These are phyloP conservation scores for Neonectria hederae DNA, from an alignment of 2,329 filamentous ascomycete genomes.

Conservation along the genomic window DNA sequence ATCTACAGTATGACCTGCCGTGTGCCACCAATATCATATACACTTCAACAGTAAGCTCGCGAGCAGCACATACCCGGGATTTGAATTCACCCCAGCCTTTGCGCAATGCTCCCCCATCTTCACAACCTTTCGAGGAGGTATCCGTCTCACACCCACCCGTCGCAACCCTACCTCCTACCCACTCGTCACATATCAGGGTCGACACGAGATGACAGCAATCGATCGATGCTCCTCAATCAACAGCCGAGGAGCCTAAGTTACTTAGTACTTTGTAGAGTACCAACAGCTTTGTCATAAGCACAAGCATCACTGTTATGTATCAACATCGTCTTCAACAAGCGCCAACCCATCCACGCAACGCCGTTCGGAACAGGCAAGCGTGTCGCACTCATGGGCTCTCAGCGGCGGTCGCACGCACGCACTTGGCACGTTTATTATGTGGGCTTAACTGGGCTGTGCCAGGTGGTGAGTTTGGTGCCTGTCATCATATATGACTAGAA, in stretches of 20 bases:
- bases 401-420: not conserved
- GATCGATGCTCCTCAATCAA: not conserved
- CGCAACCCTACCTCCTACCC: not conserved
- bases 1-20: not conserved
- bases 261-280: not conserved
- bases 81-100: not conserved
- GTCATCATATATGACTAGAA: slow-evolving; percentile 6
- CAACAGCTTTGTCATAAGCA: not conserved
- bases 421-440: slow-evolving; percentile 21
- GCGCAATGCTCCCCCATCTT: not conserved
- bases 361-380: not conserved
- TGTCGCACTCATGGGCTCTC: not conserved
- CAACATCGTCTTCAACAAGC: not conserved
- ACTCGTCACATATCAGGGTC: not conserved
- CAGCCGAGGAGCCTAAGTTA: not conserved
- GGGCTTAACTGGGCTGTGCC: slow-evolving; percentile 9
- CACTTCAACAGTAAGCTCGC: not conserved
- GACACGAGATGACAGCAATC: not conserved
- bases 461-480: slow-evolving; percentile 11
- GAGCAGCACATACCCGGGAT: not conserved
- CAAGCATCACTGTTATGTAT: not conserved
- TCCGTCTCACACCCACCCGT: not conserved
- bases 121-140: not conserved
- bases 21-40: not conserved
- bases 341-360: not conserved